Conservation (phyloP, 1,284 basidiomycete genomes). For the Porogramme epimiltina region DNA sequence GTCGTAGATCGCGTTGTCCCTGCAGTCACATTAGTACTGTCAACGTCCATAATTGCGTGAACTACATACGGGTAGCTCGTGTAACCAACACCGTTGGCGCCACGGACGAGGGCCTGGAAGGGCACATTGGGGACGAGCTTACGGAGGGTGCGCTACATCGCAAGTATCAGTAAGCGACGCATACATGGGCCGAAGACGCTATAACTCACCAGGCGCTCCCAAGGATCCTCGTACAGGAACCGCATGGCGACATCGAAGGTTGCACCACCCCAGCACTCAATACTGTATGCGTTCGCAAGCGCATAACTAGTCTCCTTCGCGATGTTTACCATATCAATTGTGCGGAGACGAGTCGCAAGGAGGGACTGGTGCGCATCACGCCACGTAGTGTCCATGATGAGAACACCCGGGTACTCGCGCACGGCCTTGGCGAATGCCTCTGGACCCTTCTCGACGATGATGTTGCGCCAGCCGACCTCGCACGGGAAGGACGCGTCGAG, state of each 20-base stretch:
- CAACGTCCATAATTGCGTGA: not conserved
- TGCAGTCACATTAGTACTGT: conserved; percentile 28
- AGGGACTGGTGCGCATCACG: conserved; percentile 99
- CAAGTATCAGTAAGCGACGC: not conserved
- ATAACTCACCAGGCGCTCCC: conserved; percentile 86
- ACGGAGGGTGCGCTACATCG: conserved; percentile 78
- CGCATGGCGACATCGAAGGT: conserved; percentile 99
- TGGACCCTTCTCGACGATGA: conserved; percentile 97
- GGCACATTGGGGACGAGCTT: conserved; percentile 99
- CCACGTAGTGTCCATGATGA: conserved; percentile 99
- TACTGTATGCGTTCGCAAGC: conserved; percentile 92
- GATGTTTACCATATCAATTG: conserved; percentile 98
- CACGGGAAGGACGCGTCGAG: conserved; percentile 87
- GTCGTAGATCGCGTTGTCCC: conserved; percentile 99
- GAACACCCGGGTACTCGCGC: conserved; percentile 91
- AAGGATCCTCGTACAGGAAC: conserved; percentile 99
- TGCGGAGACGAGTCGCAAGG: conserved; percentile 94
- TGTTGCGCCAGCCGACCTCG: conserved; percentile 95
- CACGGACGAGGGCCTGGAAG: conserved; percentile 97
- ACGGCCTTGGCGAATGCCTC: conserved; percentile 99
- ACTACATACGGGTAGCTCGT: conserved; percentile 92
- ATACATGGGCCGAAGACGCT: not conserved
- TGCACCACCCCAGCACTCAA: conserved; percentile 99
- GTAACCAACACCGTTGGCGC: conserved; percentile 99
- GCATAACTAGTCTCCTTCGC: conserved; percentile 98